A percentile compares a stretch with the other conserved stretches of the same genome.
Evolutionary conservation across 1,284 basidiomycete genomes (phyloP).

Genomic region (Irpex sp.): DNA sequence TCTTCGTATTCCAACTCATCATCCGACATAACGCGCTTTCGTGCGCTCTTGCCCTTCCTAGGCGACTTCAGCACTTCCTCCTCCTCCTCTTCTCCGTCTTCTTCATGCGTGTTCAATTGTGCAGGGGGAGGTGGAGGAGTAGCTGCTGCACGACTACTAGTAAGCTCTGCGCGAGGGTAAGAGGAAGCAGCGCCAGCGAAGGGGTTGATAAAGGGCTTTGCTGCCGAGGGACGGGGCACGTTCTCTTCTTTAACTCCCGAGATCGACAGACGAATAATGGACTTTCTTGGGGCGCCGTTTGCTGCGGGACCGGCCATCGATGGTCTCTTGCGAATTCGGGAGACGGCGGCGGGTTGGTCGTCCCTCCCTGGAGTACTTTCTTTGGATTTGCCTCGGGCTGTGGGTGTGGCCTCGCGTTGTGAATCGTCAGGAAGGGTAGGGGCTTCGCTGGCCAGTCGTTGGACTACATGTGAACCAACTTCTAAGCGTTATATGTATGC

Average conservation of each 20-base stretch:
- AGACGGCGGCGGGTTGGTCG: background rate
- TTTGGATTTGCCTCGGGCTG: background rate
- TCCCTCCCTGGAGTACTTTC: background rate
- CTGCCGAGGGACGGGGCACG: background rate
- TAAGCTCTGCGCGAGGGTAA: no score
- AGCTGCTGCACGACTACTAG: no score
- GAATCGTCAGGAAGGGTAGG: background rate
- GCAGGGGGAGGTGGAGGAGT: no score
- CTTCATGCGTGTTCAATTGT: background rate
- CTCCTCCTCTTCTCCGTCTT: background rate
- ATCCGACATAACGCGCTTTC: background rate
- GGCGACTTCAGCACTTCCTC: background rate
- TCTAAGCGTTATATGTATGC: background rate
- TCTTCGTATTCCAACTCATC: background rate
- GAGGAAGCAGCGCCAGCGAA: background rate
- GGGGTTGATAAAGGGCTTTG: background rate
- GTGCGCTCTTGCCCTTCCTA: background rate
- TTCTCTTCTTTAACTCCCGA: background rate
- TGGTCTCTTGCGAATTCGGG: background rate
- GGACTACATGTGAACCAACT: background rate
- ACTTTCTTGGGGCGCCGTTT: background rate
- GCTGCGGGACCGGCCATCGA: background rate
- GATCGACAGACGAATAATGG: background rate
- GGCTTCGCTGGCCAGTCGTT: background rate
- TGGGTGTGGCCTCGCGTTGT: background rate